Evolutionary conservation across 2,329 filamentous ascomycete genomes (phyloP).

Genomic region (Coniella vitis): DNA sequence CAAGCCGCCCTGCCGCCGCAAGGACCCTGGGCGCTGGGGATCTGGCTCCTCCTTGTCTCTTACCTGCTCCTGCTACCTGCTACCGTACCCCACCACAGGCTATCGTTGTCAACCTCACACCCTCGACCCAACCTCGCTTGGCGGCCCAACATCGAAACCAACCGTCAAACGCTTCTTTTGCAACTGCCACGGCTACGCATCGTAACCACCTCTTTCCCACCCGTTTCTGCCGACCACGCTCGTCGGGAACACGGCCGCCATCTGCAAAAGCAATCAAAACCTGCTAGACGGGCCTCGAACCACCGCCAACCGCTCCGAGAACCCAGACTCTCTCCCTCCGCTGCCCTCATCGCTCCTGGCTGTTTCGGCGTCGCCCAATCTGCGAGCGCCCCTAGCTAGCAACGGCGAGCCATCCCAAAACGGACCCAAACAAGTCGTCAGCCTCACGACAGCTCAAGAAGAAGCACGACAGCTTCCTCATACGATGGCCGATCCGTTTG

Average conservation of each 20-base stretch:
- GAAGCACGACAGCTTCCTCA: slow-evolving; percentile 10
- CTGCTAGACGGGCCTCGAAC: not conserved
- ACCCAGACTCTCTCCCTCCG: not conserved
- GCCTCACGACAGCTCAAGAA: not conserved
- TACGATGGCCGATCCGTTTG: slow-evolving; percentile 56
- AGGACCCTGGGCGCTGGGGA: slow-evolving; percentile 1
- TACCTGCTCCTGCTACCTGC: too few relatives aligned
- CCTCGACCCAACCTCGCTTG: slow-evolving; percentile 1
- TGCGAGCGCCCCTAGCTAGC: not conserved
- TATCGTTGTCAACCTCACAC: slow-evolving; percentile 3
- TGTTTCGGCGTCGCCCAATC: slow-evolving; percentile 6
- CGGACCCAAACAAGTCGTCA: not conserved
- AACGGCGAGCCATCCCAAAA: not conserved
- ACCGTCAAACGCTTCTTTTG: not conserved
- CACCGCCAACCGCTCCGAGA: not conserved
- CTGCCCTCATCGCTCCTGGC: not conserved
- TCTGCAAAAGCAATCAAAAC: not conserved
- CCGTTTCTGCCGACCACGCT: not conserved
- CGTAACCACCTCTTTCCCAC: not conserved
- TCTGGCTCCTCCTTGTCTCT: too few relatives aligned
- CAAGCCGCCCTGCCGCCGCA: not conserved
- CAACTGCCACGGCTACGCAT: not conserved
- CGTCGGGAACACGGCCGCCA: not conserved
- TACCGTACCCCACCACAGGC: slow-evolving; percentile 5
- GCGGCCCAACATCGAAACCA: slow-evolving; percentile 1